Conservation (phyloP, 176 grass and related monocot genomes). For the Carex scoparia region DNA sequence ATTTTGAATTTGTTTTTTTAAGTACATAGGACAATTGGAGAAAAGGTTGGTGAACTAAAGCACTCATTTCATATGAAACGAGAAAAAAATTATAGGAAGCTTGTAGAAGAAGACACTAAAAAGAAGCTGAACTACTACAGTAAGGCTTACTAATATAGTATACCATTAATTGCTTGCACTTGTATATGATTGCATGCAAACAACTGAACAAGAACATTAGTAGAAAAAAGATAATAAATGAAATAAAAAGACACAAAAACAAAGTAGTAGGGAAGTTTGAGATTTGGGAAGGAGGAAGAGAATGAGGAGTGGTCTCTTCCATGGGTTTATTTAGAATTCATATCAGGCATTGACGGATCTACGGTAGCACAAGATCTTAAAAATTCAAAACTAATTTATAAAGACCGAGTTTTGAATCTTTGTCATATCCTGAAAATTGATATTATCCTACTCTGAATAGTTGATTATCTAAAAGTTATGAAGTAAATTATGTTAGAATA, state of each 20-base stretch:
- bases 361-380: too few relatives aligned
- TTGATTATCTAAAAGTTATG: too few relatives aligned
- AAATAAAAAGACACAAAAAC: background rate
- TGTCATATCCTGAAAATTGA: too few relatives aligned
- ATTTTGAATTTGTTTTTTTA: background rate
- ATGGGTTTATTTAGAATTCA: too few relatives aligned
- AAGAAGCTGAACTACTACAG: background rate
- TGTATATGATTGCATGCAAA: background rate
- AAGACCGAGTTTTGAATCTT: too few relatives aligned
- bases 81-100: background rate
- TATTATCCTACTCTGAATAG: too few relatives aligned
- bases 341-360: too few relatives aligned
- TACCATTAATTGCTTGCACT: background rate
- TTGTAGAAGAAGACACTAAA: background rate
- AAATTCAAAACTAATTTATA: too few relatives aligned
- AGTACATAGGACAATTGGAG: background rate
- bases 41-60: slow-evolving; percentile 7
- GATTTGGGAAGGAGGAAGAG: background rate
- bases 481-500: too few relatives aligned
- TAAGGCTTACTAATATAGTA: background rate
- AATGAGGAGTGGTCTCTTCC: too few relatives aligned
- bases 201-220: background rate
- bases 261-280: background rate
- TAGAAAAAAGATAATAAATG: background rate
- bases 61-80: background rate